Conservation (phyloP, 2,329 filamentous ascomycete species). For the Macrophomina tecta region DNA sequence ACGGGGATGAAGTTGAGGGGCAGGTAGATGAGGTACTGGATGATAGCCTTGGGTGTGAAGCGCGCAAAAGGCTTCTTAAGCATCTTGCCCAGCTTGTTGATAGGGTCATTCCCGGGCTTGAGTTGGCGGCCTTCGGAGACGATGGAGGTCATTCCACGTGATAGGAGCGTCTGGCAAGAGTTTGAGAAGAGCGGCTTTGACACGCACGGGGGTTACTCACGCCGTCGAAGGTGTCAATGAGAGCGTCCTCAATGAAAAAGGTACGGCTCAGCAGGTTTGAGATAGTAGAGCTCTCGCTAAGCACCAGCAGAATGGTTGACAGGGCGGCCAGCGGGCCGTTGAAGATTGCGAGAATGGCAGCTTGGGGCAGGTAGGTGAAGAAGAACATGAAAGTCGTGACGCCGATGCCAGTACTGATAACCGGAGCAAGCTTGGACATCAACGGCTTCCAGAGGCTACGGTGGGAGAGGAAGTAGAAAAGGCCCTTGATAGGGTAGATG, state of each 20-base stretch:
- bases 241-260: constrained; percentile 79
- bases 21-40: constrained; percentile 83
- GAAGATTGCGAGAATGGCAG: constrained; percentile 80
- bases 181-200: background rate
- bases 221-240: constrained; percentile 90
- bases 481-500: constrained; percentile 79
- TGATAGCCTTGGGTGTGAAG: constrained; percentile 63
- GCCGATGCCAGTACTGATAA: constrained; percentile 71
- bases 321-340: constrained; percentile 82
- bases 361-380: constrained; percentile 85
- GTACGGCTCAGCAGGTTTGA: constrained; percentile 65
- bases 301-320: constrained; percentile 71
- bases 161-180: constrained; percentile 54
- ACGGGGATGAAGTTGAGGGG: constrained; percentile 93
- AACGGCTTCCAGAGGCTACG: constrained; percentile 66
- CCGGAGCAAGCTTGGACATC: constrained; percentile 62
- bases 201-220: constrained; percentile 38
- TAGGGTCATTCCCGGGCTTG: constrained; percentile 60
- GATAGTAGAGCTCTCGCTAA: constrained; percentile 57
- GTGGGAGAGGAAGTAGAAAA: constrained; percentile 65
- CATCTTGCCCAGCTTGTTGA: constrained; percentile 63
- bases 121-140: constrained; percentile 78
- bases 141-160: constrained; percentile 62
- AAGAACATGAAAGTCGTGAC: constrained; percentile 84
- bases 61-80: constrained; percentile 61